Evolutionary conservation across 371 early-diverging fungal species (phyloP).

Genomic region (Chytridium lagenaria): DNA sequence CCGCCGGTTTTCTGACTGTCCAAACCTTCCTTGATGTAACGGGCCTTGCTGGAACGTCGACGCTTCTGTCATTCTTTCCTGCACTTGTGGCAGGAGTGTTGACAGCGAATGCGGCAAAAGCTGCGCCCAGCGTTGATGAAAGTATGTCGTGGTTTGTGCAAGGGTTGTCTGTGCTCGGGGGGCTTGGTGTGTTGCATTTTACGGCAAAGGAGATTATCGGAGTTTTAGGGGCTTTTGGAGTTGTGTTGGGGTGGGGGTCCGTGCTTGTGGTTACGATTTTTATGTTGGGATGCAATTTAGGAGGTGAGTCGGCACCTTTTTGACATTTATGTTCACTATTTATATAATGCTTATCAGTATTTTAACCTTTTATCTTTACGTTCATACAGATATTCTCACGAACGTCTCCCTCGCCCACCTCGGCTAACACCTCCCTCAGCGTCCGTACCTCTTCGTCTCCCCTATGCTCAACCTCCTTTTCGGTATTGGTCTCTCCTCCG

Average conservation of each 20-base stretch:
- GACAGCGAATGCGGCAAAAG: neutral
- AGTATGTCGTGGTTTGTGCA: neutral
- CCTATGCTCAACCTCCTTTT: slow-evolving; percentile 11
- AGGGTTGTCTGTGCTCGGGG: neutral
- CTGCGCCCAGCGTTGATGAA: too few relatives aligned
- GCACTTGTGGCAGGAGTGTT: neutral
- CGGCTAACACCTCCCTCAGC: slow-evolving; percentile 2
- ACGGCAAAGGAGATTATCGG: neutral
- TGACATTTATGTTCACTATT: too few relatives aligned
- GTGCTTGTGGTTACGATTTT: neutral
- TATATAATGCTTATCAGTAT: too few relatives aligned
- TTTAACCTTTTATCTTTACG: too few relatives aligned
- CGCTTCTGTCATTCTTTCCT: too few relatives aligned
- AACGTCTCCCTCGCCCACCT: too few relatives aligned
- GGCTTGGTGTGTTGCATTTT: neutral
- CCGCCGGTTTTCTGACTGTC: too few relatives aligned
- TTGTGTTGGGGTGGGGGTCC: neutral
- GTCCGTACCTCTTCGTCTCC: neutral
- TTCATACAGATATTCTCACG: too few relatives aligned
- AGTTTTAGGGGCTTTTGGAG: neutral
- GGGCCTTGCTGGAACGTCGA: too few relatives aligned
- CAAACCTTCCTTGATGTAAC: too few relatives aligned
- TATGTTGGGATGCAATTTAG: neutral
- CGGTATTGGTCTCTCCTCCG: neutral
- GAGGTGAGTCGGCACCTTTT: neutral